Conservation (phyloP, 2,329 filamentous ascomycete genomes). For the Metarhizium brunneum region DNA sequence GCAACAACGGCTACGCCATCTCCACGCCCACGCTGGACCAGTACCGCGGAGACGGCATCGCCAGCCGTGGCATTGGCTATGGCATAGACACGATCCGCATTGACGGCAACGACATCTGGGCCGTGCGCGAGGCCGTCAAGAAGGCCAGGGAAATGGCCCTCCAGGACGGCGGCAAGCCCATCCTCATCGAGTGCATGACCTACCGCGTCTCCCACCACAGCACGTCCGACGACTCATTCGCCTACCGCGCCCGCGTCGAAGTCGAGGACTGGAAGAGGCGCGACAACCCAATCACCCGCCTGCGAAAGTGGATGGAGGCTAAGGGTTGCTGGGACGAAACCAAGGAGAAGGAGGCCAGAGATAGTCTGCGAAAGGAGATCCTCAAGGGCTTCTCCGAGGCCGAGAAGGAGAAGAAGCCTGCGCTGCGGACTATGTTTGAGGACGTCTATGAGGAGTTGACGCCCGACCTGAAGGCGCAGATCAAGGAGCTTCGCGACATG, state of each 20-base stretch:
- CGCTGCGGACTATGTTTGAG: conserved; percentile 65
- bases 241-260: conserved; percentile 85
- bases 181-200: conserved; percentile 92
- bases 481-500: conserved; percentile 59
- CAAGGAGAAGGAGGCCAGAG: conserved; percentile 65
- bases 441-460: conserved; percentile 87
- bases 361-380: conserved; percentile 61
- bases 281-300: conserved; percentile 77
- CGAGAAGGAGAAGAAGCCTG: conserved; percentile 71
- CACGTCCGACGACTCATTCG: conserved; percentile 93
- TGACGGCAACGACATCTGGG: conserved; percentile 91
- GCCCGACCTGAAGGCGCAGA: conserved; percentile 67
- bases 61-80: conserved; percentile 77
- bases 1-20: conserved; percentile 90
- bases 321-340: conserved; percentile 77
- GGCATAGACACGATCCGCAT: conserved; percentile 90
- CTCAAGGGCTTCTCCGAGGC: conserved; percentile 77
- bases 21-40: conserved; percentile 84
- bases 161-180: conserved; percentile 67
- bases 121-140: conserved; percentile 71
- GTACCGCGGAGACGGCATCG: conserved; percentile 86
- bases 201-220: conserved; percentile 98
- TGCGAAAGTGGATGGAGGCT: conserved; percentile 86
- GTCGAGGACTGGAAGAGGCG: conserved; percentile 92
- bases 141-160: conserved; percentile 72